Base-by-base conservation (phyloP, 495 filamentous ascomycete species). In the Aspergillus heteromorphus region DNA sequence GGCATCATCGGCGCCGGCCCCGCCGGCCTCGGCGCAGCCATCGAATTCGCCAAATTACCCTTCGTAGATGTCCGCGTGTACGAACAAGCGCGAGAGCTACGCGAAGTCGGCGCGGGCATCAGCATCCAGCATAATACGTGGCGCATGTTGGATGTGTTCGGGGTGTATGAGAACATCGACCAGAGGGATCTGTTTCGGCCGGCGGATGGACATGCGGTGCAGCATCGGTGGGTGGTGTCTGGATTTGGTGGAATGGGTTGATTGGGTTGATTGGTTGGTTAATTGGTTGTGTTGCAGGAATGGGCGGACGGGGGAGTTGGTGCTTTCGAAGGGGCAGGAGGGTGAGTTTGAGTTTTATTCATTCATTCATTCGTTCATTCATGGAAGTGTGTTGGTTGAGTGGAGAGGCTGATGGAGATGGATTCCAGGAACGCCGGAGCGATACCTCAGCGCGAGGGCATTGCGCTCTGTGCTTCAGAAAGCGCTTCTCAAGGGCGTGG, bases 21-120 rank as follows among this genome's bases (percentile, higher is more conserved):
- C 1, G 78, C 72, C 7, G 79, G 79, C 0, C 64, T 82, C 0
- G 68, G 68, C 21, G 67, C 77, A 0, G 78, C 76, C 6, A 80
- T 80, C 48, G 74, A 73, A 11, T 67, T 82, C 18, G 73, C 72
- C 1, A 58, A 71, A 36, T 49, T 79, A 1, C 72, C 77, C 0
- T 71, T 76, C 25, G 64, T 79, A 10, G 55, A 71, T 9, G 64
- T 76, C 2, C 71, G 57, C 5, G 61, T 81, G 9, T 82, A 79
- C 45, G 79, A 82, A 49, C 72, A 79, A 40, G 73, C 73, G 8
- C 60, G 52, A 5, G 67, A 74, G 51, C 59, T 80, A 16, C 61
- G 72, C 23, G 77, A 80, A 55, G 70, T 77, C 4, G 78, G 78
- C 6, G 76, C 74, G 0, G 78, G 77, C 0, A 76, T 82, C 50